phyloP scores from a whole-genome alignment of 805 yeast species.

The Hanseniaspora hatyaiensis region DNA sequence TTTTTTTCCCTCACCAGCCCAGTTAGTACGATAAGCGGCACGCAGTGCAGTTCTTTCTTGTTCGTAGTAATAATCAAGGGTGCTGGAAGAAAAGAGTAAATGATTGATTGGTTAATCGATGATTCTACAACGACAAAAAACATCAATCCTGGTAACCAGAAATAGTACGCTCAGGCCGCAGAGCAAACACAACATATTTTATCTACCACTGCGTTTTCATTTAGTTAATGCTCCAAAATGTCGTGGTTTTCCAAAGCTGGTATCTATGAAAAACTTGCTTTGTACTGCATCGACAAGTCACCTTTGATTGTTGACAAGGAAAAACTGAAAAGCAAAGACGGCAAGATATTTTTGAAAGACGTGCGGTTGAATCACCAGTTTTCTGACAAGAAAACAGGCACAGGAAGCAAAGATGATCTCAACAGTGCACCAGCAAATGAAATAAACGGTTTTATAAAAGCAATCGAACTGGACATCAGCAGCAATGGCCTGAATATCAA shows the following conservation, averaged over 20 bases:
- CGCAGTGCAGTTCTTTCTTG: too few relatives aligned
- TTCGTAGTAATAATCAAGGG: too few relatives aligned
- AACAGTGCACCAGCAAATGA: background rate
- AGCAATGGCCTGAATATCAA: constrained; percentile 6
- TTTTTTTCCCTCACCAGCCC: too few relatives aligned
- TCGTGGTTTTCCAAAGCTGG: constrained; percentile 14
- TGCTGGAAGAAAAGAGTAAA: too few relatives aligned
- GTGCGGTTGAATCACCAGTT: constrained; percentile 3
- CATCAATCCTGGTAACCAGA: too few relatives aligned
- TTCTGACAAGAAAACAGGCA: background rate
- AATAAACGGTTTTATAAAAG: background rate
- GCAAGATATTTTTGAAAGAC: constrained; percentile 3
- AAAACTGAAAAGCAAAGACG: constrained; percentile 9
- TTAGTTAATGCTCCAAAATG: background rate
- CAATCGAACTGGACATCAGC: background rate
- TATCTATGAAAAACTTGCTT: constrained; percentile 12
- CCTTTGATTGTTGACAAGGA: constrained; percentile 13
- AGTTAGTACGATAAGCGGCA: too few relatives aligned
- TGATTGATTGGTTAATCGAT: too few relatives aligned
- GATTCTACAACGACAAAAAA: too few relatives aligned
- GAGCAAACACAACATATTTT: too few relatives aligned
- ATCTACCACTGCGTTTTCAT: too few relatives aligned
- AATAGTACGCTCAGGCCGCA: too few relatives aligned
- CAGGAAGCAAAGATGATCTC: background rate
- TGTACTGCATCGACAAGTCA: constrained; percentile 11